Base-by-base conservation (phyloP, 2,329 filamentous ascomycete genomes). In the Stenocarpella maydis region DNA sequence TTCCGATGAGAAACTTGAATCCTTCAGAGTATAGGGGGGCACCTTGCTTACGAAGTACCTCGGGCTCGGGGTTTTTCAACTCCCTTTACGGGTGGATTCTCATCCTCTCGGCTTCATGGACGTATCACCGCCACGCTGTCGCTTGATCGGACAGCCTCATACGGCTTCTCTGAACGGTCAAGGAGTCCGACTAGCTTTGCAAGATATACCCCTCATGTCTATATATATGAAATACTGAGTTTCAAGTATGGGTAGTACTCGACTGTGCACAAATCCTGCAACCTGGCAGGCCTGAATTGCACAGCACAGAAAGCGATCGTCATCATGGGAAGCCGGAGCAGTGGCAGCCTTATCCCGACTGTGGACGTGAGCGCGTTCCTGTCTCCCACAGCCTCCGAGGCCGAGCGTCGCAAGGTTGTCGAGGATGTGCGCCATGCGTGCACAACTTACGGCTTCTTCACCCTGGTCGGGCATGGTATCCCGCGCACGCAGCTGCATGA, bases 281-380 rank as follows among this genome's bases (percentile, higher is more conserved):
- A 21, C 12, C 31, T 37, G 52, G n/a, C 52, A 54, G 14, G 31
- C 31, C 28, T 37, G 3, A 8, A 21, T 37, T 54, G 19, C 52
- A 9, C n/a, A 54, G 31, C 52, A 37, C 31, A 7, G 14, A 37
- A 15, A 54, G 19, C 5, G 19, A 37, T 17, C 28, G 12, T 69
- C 26, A 84, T 75, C 1, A 73, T 47, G 1, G 84, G 85, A 2
- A 87, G 72, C 1, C 58, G 28, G 14, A 43, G 24, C 41, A 31
- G 24, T 10, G 50, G 37, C n/a, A 61, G 43, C 15, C 21, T 34
- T 19, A 77, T 77, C 41, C 76, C 76, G 15, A 77, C 74, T 10
- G 73, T 77, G 54, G 74, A 77, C 34, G 76, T 77, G 41, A 74
- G 76, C 54, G 71, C 75, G 5, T 75, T 75, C 31, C 69, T 74